phyloP scores from a whole-genome alignment of 805 yeast genomes.

The Blastobotrys muscicola region DNA sequence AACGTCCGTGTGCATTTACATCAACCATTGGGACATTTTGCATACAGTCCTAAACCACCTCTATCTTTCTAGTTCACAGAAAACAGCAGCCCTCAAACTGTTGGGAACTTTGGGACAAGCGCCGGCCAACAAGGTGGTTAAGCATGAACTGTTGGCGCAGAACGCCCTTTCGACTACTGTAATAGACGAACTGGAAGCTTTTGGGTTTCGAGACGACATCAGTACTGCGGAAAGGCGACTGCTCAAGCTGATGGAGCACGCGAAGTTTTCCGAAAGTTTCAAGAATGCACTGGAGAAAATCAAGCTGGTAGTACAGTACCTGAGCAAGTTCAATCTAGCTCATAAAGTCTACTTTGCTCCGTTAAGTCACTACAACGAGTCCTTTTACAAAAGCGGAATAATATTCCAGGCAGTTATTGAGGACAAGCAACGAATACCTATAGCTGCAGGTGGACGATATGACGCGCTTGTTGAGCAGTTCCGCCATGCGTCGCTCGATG shows the following conservation, averaged over 20 bases:
- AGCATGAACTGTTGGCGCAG: conserved; percentile 47
- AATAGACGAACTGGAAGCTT: conserved; percentile 68
- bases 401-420: conserved; percentile 84
- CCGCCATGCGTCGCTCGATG: conserved; percentile 43
- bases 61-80: conserved; percentile 66
- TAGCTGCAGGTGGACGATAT: conserved; percentile 93
- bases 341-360: conserved; percentile 63
- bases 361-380: conserved; percentile 69
- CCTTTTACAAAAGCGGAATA: conserved; percentile 68
- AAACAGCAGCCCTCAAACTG: conserved; percentile 55
- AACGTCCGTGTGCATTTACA: conserved; percentile 46
- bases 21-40: conserved; percentile 76
- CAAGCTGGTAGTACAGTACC: conserved; percentile 43
- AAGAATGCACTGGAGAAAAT: conserved; percentile 57
- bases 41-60: conserved; percentile 74
- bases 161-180: conserved; percentile 73
- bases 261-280: conserved; percentile 50
- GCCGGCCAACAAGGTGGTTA: conserved; percentile 51
- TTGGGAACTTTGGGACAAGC: conserved; percentile 72
- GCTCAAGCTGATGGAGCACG: conserved; percentile 62
- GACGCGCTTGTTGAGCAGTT: conserved; percentile 62
- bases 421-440: conserved; percentile 32
- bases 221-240: conserved; percentile 54
- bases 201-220: conserved; percentile 65
- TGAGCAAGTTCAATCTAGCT: conserved; percentile 50